Percentiles rank a stretch among this genome's conserved stretches.
Evolutionary conservation across 2,329 filamentous ascomycete species (phyloP).

Genomic region (Orbilia blumenaviensis): DNA sequence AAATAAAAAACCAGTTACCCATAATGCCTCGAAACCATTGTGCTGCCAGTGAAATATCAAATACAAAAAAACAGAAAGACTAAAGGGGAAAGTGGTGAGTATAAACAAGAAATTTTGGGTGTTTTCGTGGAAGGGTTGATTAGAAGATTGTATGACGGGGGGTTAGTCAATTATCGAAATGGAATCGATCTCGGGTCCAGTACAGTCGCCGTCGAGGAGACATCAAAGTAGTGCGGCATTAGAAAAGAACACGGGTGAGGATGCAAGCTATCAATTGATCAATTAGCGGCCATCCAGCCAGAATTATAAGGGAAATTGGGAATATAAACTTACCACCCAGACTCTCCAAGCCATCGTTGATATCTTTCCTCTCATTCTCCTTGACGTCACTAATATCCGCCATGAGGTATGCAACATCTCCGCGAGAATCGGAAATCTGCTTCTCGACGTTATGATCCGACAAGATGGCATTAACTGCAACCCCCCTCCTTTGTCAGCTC

Average conservation of each 20-base stretch:
- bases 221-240: not conserved
- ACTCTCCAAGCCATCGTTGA: slow-evolving; percentile 82
- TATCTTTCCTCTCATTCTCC: slow-evolving; percentile 80
- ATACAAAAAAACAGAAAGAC: too few species aligned
- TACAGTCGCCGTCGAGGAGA: not conserved
- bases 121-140: not conserved
- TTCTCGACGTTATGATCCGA: slow-evolving; percentile 98
- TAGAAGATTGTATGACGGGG: slow-evolving; percentile 5
- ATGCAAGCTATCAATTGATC: slow-evolving; percentile 59
- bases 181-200: not conserved
- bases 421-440: slow-evolving; percentile 95
- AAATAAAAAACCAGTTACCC: not conserved
- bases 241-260: slow-evolving; percentile 61
- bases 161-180: not conserved
- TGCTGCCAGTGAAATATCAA: not conserved
- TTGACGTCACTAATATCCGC: slow-evolving; percentile 92
- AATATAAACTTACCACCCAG: slow-evolving; percentile 73
- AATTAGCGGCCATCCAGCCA: not conserved
- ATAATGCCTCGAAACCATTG: not conserved
- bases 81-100: too few species aligned
- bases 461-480: slow-evolving; percentile 88
- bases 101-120: slow-evolving; percentile 8
- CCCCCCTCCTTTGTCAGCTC: not conserved
- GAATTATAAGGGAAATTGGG: not conserved
- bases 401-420: slow-evolving; percentile 96